phyloP scores from a whole-genome alignment of 1,139 yeast genomes.

The Arxiozyma slooffiae region DNA sequence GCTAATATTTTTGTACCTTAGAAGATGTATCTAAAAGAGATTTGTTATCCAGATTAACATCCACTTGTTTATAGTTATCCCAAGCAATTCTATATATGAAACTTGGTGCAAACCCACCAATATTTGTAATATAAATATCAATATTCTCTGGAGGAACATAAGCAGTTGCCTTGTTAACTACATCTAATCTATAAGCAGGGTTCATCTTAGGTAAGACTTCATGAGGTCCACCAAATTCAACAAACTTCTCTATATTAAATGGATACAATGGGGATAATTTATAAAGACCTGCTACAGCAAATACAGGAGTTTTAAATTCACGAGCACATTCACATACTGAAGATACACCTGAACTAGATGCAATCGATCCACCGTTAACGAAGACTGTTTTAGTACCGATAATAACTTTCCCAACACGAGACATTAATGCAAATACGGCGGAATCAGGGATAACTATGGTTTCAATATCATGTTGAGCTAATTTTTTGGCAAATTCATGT shows the following conservation, averaged over 20 bases:
- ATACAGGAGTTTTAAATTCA: constrained; percentile 88
- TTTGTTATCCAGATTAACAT: constrained; percentile 43
- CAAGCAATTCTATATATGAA: constrained; percentile 89
- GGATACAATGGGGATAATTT: constrained; percentile 92
- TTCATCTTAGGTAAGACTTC: constrained; percentile 29
- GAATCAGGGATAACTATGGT: constrained; percentile 89
- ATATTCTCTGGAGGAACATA: constrained; percentile 90
- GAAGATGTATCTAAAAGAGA: neutral
- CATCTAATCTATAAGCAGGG: constrained; percentile 49
- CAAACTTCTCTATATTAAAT: constrained; percentile 74
- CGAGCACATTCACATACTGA: constrained; percentile 93
- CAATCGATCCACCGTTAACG: constrained; percentile 91
- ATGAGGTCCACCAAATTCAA: constrained; percentile 84
- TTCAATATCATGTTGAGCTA: constrained; percentile 80
- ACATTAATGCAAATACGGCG: constrained; percentile 90
- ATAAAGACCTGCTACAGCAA: constrained; percentile 89
- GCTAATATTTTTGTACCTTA: neutral
- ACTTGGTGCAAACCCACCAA: constrained; percentile 95
- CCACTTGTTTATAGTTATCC: constrained; percentile 86
- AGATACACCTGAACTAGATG: constrained; percentile 77
- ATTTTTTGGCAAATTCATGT: constrained; percentile 66
- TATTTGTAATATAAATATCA: constrained; percentile 86
- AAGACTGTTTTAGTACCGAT: constrained; percentile 87
- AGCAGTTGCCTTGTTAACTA: constrained; percentile 85
- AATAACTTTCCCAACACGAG: constrained; percentile 91